Conservation (phyloP, 1,284 basidiomycete species). For the Ustilago bromivora region DNA sequence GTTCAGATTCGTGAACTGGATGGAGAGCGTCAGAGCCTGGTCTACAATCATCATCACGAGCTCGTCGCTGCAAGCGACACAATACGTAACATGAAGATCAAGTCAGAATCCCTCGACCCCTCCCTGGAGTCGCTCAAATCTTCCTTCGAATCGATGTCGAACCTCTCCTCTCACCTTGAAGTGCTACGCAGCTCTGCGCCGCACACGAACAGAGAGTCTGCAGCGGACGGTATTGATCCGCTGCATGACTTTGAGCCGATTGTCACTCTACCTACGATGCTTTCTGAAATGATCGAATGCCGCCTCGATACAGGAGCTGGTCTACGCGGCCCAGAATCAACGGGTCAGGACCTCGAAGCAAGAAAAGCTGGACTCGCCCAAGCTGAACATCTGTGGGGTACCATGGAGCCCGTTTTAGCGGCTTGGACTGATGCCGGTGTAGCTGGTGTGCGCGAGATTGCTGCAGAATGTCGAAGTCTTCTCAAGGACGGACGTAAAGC, state of each 20-base stretch:
- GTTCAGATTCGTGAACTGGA: slow-evolving; percentile 83
- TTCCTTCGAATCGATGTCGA: slow-evolving; percentile 48
- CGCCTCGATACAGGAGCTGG: background rate
- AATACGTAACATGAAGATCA: slow-evolving; percentile 75
- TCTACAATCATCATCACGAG: slow-evolving; percentile 94
- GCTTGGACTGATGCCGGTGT: slow-evolving; percentile 58
- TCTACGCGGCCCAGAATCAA: background rate
- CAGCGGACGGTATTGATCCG: slow-evolving; percentile 3
- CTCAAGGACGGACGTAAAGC: slow-evolving; percentile 52
- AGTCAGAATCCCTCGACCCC: slow-evolving; percentile 52
- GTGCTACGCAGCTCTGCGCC: slow-evolving; percentile 17
- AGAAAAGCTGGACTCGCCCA: slow-evolving; percentile 42
- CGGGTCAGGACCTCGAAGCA: slow-evolving; percentile 6
- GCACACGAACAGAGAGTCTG: background rate
- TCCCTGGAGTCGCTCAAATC: slow-evolving; percentile 50
- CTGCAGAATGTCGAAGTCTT: slow-evolving; percentile 51
- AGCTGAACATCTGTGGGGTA: slow-evolving; percentile 57
- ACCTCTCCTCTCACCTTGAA: slow-evolving; percentile 43
- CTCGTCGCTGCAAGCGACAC: slow-evolving; percentile 91
- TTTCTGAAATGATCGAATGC: slow-evolving; percentile 50
- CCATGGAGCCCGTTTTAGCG: slow-evolving; percentile 54
- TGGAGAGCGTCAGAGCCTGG: slow-evolving; percentile 86
- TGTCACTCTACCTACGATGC: slow-evolving; percentile 49
- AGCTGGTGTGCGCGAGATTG: slow-evolving; percentile 50
- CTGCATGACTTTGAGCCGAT: slow-evolving; percentile 51